phyloP scores from a whole-genome alignment of 768 basidiomycete genomes.

The Pluteus cervinus region DNA sequence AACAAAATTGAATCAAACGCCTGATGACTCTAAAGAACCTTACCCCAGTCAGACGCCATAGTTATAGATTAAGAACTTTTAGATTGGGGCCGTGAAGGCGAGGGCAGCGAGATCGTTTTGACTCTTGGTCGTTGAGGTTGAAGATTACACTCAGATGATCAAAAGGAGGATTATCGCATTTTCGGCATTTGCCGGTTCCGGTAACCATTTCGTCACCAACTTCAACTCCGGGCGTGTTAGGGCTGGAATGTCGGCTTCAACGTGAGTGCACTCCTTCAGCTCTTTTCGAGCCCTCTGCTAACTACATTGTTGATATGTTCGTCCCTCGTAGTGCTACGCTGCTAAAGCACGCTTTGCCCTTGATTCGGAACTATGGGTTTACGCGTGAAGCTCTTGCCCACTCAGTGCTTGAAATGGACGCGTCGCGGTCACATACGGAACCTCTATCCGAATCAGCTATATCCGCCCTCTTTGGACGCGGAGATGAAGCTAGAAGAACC shows the following conservation, averaged over 20 bases:
- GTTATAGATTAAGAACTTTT: slow-evolving; percentile 4
- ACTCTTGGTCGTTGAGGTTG: no score
- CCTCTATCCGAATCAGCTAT: slow-evolving; percentile 70
- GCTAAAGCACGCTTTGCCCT: slow-evolving; percentile 55
- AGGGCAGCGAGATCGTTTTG: no score
- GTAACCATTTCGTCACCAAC: no score
- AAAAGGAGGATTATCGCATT: no score
- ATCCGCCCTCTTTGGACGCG: slow-evolving; percentile 66
- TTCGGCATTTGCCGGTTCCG: no score
- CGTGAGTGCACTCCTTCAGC: no score
- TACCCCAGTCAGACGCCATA: slow-evolving; percentile 39
- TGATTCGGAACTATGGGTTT: slow-evolving; percentile 66
- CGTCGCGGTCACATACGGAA: slow-evolving; percentile 43
- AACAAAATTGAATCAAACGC: slow-evolving; percentile 3
- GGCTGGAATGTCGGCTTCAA: no score
- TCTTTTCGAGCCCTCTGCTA: no score
- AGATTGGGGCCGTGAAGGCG: slow-evolving; percentile 2
- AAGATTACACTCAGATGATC: no score
- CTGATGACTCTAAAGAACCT: slow-evolving; percentile 1
- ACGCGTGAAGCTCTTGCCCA: slow-evolving; percentile 63
- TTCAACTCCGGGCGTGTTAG: no score
- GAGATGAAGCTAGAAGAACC: slow-evolving; percentile 56
- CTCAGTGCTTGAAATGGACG: slow-evolving; percentile 57
- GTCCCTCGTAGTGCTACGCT: no score
- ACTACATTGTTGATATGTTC: no score